Base-by-base conservation (phyloP, 139 green algal species). In the Coelastrella sp. region DNA sequence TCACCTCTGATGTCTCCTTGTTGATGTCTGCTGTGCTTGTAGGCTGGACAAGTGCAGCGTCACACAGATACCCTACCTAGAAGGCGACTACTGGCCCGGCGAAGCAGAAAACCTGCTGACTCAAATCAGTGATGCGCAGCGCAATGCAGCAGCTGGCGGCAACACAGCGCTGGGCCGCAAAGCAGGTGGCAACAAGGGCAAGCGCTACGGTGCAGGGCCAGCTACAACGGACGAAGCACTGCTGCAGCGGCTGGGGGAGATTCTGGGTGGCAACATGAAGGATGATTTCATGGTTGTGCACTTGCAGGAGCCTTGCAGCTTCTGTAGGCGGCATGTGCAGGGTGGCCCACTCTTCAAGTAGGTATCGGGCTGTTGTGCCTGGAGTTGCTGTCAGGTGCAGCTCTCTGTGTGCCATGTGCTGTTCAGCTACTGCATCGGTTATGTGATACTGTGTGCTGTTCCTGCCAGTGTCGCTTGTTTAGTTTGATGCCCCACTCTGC, bases 211-310 rank as follows among this genome's bases (percentile, higher is more conserved):
- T 14, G 19, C 73, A 23, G 91, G 74, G 17, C 92, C 87, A 14
- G 94, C 82, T 13, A 95, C 89, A 8, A 90, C 92, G 3, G 95
- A 98, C 68, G 96, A 96, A 91, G 91, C 96, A 92, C 93, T 99
- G 32, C 97, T 98, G 94, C 83, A 80, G 17, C 89, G 92, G 91
- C 93, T 99, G 80, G 97, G 96, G 2, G 96, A 98, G 80, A 94
- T 95, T 61, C 97, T 99, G 57, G 92, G 96, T 59, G 95, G 94
- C 92, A 94, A 94, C 89, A 99, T 99, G 97, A 96, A 96, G 85
- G 96, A 99, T 78, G 98, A 99, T 94, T 99, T 99, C 93, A 99
- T 99, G 82, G 96, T 99, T 80, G 98, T 98, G 54, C 97, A 99
- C 94, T 91, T 99, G 85, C 95, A 96, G 78, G 96, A 98, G 91